Percentiles rank a stretch among this genome's conserved stretches.
These are phyloP conservation scores for Yamagishiella unicocca DNA, from an alignment of 139 green algal species.

Conservation along the genomic window DNA sequence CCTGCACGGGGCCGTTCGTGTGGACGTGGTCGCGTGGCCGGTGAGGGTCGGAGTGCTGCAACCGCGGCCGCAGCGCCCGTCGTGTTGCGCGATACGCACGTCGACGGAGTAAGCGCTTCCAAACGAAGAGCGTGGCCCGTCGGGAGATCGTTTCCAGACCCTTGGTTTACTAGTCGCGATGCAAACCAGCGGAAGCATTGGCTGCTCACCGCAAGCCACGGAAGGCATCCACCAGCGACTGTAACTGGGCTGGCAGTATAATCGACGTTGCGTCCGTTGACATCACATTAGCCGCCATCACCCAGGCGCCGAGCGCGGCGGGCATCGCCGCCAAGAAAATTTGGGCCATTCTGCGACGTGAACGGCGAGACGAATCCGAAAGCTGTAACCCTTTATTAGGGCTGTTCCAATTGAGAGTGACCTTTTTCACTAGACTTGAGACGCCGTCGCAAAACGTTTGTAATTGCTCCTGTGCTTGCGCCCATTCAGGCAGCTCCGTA, in stretches of 20 bases:
- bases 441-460: not conserved
- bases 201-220: not conserved
- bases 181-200: too few relatives aligned
- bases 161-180: too few relatives aligned
- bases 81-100: too few relatives aligned
- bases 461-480: not conserved
- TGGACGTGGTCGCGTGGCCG: too few relatives aligned
- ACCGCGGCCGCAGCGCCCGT: too few relatives aligned
- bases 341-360: constrained; percentile 1
- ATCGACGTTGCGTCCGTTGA: not conserved
- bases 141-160: too few relatives aligned
- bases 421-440: not conserved
- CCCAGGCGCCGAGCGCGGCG: constrained; percentile 11
- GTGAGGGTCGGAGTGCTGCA: too few relatives aligned
- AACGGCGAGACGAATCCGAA: not conserved
- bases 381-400: not conserved
- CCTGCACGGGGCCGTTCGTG: too few relatives aligned
- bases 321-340: not conserved
- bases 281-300: not conserved
- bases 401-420: not conserved
- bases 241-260: not conserved
- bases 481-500: not conserved
- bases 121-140: too few relatives aligned
- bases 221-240: not conserved
- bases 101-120: too few relatives aligned